Base-by-base conservation (phyloP, 306 rosid genomes). In the Comarum palustre region DNA sequence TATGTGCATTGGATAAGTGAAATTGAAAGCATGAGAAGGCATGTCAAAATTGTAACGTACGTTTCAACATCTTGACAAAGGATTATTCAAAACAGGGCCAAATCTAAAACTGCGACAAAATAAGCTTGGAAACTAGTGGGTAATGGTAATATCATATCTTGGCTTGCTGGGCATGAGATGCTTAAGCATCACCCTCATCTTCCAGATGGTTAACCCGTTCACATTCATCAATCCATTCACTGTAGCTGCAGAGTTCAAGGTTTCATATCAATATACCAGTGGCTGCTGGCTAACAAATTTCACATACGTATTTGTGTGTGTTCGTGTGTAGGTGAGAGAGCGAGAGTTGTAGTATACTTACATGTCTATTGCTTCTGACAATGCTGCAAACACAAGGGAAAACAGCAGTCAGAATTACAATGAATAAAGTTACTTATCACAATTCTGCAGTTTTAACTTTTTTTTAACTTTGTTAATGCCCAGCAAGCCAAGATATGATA, bases 141-240 rank as follows among this genome's bases (percentile, higher is more conserved):
- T 38, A 39, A 65, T 36, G 46, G 57, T 27, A 39, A 41, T n/a
- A 48, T 25, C 6, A 46, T 71, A 61, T 27, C 46, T 51, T 62
- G 73, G 61, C 61, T 50, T 34, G 60, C 68, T 41, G 39, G 64
- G 51, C 62, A 60, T 62, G 48, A 58, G 31, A 47, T 13, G 51
- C 57, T 59, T 87, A 82, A 12, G 86, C 84, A 8, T 90, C 89
- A 29, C 77, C 96, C 14, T 90, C 89, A 43, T 90, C 93, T 65
- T 90, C 93, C 42, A 46, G 68, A 72, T 27, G 80, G 88, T 90
- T 90, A 73, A 86, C 96, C 79, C 80, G 83, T 77, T 87, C 96
- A n/a, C 91, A 90, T 86, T 90, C 96, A 78, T 90, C 96, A 31
- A 86, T 90, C 92, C 92, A 87, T 78, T 90, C 96, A 11, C 90